A percentile compares a stretch with the other conserved stretches of the same genome.
phyloP scores from a whole-genome alignment of 163 green algal species.

The Scenedesmus sp. region DNA sequence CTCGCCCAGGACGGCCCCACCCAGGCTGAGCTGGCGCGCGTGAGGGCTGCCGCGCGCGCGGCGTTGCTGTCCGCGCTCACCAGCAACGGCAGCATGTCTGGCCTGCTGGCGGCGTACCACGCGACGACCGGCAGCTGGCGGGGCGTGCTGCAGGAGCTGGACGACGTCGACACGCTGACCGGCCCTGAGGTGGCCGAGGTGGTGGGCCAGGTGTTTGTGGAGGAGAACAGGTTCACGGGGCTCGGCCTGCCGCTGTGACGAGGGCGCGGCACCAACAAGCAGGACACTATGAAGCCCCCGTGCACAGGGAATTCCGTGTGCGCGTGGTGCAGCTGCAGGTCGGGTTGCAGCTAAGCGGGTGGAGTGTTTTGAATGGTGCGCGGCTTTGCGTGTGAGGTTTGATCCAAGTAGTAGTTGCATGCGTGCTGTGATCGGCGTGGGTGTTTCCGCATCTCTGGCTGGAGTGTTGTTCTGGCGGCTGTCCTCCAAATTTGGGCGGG shows the following conservation, averaged over 20 bases:
- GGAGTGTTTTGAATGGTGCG: no score
- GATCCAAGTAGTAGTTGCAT: no score
- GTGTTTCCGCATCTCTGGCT: not conserved
- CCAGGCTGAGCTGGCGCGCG: slow-evolving; percentile 74
- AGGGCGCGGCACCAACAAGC: not conserved
- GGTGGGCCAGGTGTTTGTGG: slow-evolving; percentile 3
- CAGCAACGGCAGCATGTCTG: slow-evolving; percentile 77
- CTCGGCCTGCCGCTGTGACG: slow-evolving; percentile 9
- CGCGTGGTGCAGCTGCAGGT: no score
- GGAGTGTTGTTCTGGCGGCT: not conserved
- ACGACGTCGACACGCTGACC: slow-evolving; percentile 25
- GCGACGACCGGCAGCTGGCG: slow-evolving; percentile 69
- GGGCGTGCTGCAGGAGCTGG: slow-evolving; percentile 55
- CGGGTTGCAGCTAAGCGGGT: no score
- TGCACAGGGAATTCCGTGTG: no score
- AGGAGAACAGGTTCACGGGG: slow-evolving; percentile 17
- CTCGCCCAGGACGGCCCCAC: slow-evolving; percentile 47
- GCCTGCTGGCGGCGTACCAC: slow-evolving; percentile 72
- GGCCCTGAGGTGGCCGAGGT: slow-evolving; percentile 9
- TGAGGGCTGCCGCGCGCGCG: slow-evolving; percentile 70
- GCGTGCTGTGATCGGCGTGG: not conserved
- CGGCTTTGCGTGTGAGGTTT: no score
- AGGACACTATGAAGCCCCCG: not conserved
- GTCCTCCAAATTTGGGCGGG: not conserved
- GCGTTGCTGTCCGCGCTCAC: slow-evolving; percentile 67